These are phyloP conservation scores for Phytophthora kernoviae DNA, from an alignment of 352 stramenopile species.

Conservation along the genomic window DNA sequence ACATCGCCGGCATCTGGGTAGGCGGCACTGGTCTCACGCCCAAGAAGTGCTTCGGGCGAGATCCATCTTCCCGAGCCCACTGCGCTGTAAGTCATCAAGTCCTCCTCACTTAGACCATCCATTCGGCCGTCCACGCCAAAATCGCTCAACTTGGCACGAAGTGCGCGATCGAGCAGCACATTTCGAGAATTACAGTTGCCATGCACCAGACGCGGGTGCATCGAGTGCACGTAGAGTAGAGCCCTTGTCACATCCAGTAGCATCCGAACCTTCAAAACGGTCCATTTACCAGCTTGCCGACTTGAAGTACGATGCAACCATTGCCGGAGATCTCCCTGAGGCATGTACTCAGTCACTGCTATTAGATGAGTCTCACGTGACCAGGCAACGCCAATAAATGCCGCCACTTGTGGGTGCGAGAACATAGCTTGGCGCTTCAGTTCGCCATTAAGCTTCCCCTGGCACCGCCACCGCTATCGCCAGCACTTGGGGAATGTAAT, in stretches of 20 bases:
- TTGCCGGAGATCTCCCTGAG: conserved; percentile 67
- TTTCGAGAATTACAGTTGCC: conserved; percentile 76
- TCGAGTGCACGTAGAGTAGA: conserved; percentile 71
- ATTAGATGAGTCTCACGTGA: conserved; percentile 69
- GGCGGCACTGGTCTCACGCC: conserved; percentile 44
- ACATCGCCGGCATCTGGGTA: conserved; percentile 63
- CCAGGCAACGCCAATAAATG: conserved; percentile 77
- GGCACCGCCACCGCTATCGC: conserved; percentile 6
- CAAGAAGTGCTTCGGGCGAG: conserved; percentile 67
- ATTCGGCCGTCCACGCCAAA: conserved; percentile 54
- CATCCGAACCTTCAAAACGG: conserved; percentile 61
- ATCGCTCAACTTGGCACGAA: conserved; percentile 72
- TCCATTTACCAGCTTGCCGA: conserved; percentile 54
- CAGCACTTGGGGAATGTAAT: conserved; percentile 15
- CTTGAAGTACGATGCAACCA: conserved; percentile 59
- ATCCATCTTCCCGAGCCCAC: conserved; percentile 77
- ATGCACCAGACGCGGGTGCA: conserved; percentile 58
- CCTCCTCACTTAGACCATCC: conserved; percentile 59
- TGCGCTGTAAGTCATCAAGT: conserved; percentile 66
- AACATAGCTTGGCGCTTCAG: conserved; percentile 64
- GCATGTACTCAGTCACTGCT: conserved; percentile 77
- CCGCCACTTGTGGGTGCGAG: conserved; percentile 65
- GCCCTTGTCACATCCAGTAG: conserved; percentile 64
- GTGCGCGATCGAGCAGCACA: conserved; percentile 56
- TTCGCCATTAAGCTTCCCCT: conserved; percentile 66